phyloP scores from a whole-genome alignment of 2,329 filamentous ascomycete genomes.

The Helotiales sp. region DNA sequence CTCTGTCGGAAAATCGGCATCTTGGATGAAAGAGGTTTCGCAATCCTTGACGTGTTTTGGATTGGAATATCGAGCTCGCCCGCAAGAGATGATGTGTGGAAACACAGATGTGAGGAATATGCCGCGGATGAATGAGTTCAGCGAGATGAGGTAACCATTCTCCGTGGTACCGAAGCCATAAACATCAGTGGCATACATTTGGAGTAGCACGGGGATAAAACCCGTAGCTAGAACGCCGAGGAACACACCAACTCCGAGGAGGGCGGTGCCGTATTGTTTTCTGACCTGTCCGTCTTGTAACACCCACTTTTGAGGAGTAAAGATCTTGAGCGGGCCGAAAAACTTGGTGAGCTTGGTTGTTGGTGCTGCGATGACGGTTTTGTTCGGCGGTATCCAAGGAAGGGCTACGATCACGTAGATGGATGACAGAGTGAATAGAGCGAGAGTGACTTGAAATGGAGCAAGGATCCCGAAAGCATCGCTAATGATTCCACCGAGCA shows the following conservation, averaged over 20 bases:
- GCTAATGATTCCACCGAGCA: constrained; percentile 68
- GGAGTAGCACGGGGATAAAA: constrained; percentile 64
- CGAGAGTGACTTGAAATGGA: constrained; percentile 68
- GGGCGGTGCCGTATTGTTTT: constrained; percentile 65
- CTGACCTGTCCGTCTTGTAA: constrained; percentile 54
- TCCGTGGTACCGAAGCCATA: constrained; percentile 51
- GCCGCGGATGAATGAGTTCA: constrained; percentile 51
- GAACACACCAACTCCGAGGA: constrained; percentile 70
- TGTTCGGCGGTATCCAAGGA: constrained; percentile 55
- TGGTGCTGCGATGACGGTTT: constrained; percentile 44
- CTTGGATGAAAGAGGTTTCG: background rate
- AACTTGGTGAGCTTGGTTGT: constrained; percentile 55
- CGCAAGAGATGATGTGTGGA: constrained; percentile 49
- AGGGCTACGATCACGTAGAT: constrained; percentile 49
- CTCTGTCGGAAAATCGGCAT: constrained; percentile 39
- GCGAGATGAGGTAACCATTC: constrained; percentile 52
- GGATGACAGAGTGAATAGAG: constrained; percentile 55
- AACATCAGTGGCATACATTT: constrained; percentile 53
- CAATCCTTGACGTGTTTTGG: constrained; percentile 6
- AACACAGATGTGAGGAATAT: constrained; percentile 51
- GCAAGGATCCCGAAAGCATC: constrained; percentile 65
- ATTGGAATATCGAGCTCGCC: constrained; percentile 44
- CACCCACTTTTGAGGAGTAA: constrained; percentile 61
- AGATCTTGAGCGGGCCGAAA: constrained; percentile 66
- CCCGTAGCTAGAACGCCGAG: constrained; percentile 71